Evolutionary conservation across 257 asterid genomes (phyloP), one percentile per base, ranked within the genome.

Genomic region (Penstemon eatonii): DNA sequence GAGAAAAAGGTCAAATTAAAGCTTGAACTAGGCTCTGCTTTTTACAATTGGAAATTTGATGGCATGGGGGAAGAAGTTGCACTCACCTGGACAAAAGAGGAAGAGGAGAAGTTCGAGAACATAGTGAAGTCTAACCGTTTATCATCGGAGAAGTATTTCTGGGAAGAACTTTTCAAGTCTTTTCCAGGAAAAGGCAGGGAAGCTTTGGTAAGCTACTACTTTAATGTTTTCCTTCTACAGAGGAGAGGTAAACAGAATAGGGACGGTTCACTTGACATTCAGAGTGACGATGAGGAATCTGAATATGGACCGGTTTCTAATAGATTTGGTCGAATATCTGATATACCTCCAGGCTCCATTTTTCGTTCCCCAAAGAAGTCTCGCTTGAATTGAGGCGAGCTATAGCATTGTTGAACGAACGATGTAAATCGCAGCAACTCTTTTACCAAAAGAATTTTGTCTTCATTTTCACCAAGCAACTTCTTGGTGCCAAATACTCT

Each of bases 231-330:
- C 76, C 83, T 88, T 56, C 83, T 80, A 11, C 72, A 78, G 69
- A 84, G 87, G 44, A 78, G 96, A 71, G 88, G 76, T 55, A 60
- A 74, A 18, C 96, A 94, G 83, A 94, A 85, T 66, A 75, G 99
- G 86, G 65, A 75, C 38, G 60, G 73, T 33, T 74, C 80, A 0
- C 36, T 57, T 65, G 67, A 78, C 9, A 79, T 89, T 15, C 81
- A 85, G 76, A 94, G 98, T 60, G 99, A 91, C 7, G 96, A 89
- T 8, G 99, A 89, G 65, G 89, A 87, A 4, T 69, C 90, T 4
- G 89, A 82, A 51, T 79, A 56, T 3, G 85, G 85, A 38, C 85
- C 89, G 1, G 39, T 74, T 42, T 78, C 70, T 51, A 78, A 83
- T 54, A 82, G 78, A 66, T 87, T 87, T 50, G 95, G 95, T 25